Evolutionary conservation across 768 basidiomycete species (phyloP), one percentile per base, ranked within the genome.

Genomic region (Pulveroboletus ravenelii): DNA sequence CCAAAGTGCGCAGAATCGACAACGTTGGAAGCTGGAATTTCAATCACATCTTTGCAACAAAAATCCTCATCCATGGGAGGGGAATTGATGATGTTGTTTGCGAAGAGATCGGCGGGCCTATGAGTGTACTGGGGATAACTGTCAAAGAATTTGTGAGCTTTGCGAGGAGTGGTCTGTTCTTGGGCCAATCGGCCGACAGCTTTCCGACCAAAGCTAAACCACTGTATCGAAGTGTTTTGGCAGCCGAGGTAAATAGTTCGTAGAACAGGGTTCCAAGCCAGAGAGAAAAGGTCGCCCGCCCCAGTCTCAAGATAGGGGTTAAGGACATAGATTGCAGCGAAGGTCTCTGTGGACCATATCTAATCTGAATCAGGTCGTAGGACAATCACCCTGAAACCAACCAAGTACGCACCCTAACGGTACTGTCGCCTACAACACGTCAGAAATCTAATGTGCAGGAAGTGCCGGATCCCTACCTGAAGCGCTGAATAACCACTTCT

Each of bases 1-100:
- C 95, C 95, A 64, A 84, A 94, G 67, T 98, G 95, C 3, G 93
- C 95, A 1, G 90, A 89, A 57, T 89, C 84, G 25, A 93, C 74
- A 29, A 93, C 85, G 57, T 91, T 89, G 48, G 71, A 72, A 12
- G 79, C 71, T 1, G 83, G 80, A 18, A 95, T 82, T 45, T 75
- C 68, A 27, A 89, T 62, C 7, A 62, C 40, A 10, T 53, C 63
- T 52, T 41, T 48, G 37, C 40, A 55, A 34, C 17, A 47, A 38
- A 58, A 44, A 7, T 65, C 65, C 48, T 68, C 69, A 14, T 64
- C 35, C 72, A 65, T 71, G 9, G 55, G 63, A 31, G 68, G 65
- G 5, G 67, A 69, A 17, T 54, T 59, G 9, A 60, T 63, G 3
- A 72, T 65, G 60, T 88, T 89, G 25, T 78, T 80, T 14, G 87